Base-by-base conservation (phyloP, 2,329 filamentous ascomycete species). In the Penicillium olsonii region DNA sequence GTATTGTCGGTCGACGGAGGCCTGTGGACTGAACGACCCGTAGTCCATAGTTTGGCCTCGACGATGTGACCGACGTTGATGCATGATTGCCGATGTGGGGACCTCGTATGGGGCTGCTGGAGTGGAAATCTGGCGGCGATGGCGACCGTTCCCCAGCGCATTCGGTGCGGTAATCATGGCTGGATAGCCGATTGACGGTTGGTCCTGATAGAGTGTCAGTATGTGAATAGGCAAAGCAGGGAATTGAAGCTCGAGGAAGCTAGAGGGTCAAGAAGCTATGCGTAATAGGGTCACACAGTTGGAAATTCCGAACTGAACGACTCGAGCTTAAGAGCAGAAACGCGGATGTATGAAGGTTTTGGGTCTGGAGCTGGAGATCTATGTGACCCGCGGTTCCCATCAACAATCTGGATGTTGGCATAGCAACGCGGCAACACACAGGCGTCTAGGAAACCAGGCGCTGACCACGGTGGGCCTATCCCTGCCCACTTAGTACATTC, bases 51-150 rank as follows among this genome's bases (percentile, higher is more conserved):
- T 94, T 75, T 92, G 84, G 67, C 91, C 92, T 71, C 90, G 83
- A 74, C 90, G 86, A 75, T 95, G 89, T 69, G 79, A 76, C 38
- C 59, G 56, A 48, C 48, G 52, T 33, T 54, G 62, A 71, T 72
- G 70, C 76, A 78, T 71, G 74, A 70, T 64, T 75, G 77, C 72
- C 82, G 78, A 60, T 63, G 85, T 83, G 87, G 84, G 82, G 65
- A 84, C 83, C 71, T 92, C 88, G 75, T 89, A 88, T 70, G 82
- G 83, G 12, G 47, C 42, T 73, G 82, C 83, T 58, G 89, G 88
- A 68, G 88, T 92, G 66, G 91, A 96, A 67, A 89, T 87, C 78
- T 95, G 90, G 76, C 91, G 87, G 72, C 89, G 83, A 77, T 95
- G 90, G 75, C 84, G 81, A 76, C 84, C 83, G 72, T 85, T 83